Percentiles rank a stretch among this genome's conserved stretches.
Conservation (phyloP, 2,329 filamentous ascomycete genomes). For the Cercospora nicotianae region DNA sequence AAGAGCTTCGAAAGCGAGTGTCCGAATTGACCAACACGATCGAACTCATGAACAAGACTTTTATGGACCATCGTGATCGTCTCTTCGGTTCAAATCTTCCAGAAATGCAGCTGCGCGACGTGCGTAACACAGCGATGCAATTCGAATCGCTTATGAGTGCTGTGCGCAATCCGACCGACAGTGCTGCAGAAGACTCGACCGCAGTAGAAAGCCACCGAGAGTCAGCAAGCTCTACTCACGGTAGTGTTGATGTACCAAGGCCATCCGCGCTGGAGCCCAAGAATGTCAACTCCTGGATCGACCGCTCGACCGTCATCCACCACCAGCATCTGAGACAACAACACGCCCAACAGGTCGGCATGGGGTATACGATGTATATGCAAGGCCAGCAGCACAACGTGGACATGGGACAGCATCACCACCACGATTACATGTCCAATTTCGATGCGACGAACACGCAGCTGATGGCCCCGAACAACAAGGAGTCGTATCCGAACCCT, state of each 20-base stretch:
- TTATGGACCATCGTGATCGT: constrained; percentile 50
- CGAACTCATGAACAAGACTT: constrained; percentile 71
- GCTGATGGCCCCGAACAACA: background rate
- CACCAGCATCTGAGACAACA: constrained; percentile 9
- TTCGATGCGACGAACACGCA: constrained; percentile 3
- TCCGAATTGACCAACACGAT: constrained; percentile 67
- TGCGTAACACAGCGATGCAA: constrained; percentile 26
- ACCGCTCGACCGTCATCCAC: constrained; percentile 21
- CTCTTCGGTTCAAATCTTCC: constrained; percentile 25
- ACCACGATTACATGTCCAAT: constrained; percentile 7
- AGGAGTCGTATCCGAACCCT: background rate
- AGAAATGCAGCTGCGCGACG: constrained; percentile 24
- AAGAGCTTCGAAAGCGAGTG: constrained; percentile 69
- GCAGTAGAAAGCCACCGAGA: background rate
- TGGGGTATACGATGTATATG: constrained; percentile 33
- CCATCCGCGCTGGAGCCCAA: constrained; percentile 18
- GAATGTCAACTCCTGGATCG: constrained; percentile 34
- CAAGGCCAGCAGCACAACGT: constrained; percentile 1
- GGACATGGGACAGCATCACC: background rate
- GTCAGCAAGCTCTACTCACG: constrained; percentile 5
- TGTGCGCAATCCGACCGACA: constrained; percentile 28
- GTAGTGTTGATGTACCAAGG: background rate
- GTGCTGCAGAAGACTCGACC: constrained; percentile 6
- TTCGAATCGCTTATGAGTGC: constrained; percentile 28
- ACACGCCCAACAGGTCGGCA: constrained; percentile 19